A percentile compares a stretch with the other conserved stretches of the same genome.
phyloP scores from a whole-genome alignment of 2,329 filamentous ascomycete genomes.

The Juglanconis juglandina region DNA sequence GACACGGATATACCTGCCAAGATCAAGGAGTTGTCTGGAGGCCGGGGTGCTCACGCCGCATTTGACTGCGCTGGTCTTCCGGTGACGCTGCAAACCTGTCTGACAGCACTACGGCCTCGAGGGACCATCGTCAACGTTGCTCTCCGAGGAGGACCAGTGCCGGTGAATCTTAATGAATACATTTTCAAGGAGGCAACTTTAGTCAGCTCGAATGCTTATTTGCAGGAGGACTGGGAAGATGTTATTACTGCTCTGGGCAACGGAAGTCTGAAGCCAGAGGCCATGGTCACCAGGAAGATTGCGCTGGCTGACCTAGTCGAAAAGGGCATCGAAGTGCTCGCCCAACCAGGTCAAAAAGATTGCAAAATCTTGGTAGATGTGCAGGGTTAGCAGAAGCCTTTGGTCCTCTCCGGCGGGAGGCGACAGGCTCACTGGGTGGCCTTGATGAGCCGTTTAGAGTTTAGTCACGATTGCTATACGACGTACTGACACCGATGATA shows the following conservation, averaged over 20 bases:
- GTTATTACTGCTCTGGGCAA: constrained; percentile 21
- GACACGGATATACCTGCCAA: constrained; percentile 16
- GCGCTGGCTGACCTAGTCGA: constrained; percentile 46
- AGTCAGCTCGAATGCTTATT: constrained; percentile 19
- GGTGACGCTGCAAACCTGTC: constrained; percentile 36
- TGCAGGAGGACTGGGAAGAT: constrained; percentile 23
- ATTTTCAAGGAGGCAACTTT: constrained; percentile 39
- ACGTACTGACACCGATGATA: too few relatives aligned
- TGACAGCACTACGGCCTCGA: constrained; percentile 18
- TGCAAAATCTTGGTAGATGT: constrained; percentile 50
- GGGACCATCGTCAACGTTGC: constrained; percentile 24
- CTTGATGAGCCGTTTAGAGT: too few relatives aligned
- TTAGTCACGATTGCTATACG: too few relatives aligned
- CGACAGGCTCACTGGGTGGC: too few relatives aligned
- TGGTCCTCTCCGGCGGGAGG: background rate
- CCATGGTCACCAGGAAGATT: constrained; percentile 53
- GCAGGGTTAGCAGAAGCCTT: background rate
- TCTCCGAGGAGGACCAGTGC: constrained; percentile 32
- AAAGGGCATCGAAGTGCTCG: constrained; percentile 47
- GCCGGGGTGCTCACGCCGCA: constrained; percentile 18
- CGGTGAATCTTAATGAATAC: constrained; percentile 51
- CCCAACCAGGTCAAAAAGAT: constrained; percentile 51
- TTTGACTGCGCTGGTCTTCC: constrained; percentile 30
- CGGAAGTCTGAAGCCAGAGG: constrained; percentile 37
- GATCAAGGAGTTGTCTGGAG: constrained; percentile 10